Percentiles rank a stretch among this genome's conserved stretches.
phyloP scores from a whole-genome alignment of 2,329 filamentous ascomycete species.

The Exophiala xenobiotica region DNA sequence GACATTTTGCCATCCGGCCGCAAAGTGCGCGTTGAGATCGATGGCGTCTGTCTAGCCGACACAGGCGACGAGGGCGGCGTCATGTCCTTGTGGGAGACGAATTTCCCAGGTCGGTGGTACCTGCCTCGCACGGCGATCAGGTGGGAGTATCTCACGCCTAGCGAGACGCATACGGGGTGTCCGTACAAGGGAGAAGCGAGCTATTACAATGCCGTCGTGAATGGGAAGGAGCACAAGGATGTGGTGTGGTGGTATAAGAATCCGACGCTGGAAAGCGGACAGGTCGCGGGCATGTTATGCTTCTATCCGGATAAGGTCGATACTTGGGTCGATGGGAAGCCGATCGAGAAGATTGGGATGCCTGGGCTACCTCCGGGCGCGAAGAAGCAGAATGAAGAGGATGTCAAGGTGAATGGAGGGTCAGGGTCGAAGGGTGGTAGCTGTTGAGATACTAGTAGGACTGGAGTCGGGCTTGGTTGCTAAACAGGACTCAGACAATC shows the following conservation, averaged over 20 bases:
- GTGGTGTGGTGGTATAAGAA: constrained; percentile 31
- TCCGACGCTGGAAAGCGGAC: constrained; percentile 25
- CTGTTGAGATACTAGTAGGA: neutral
- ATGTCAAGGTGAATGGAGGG: neutral
- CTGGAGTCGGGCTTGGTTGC: too few relatives aligned
- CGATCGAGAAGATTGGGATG: constrained; percentile 26
- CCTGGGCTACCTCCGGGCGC: neutral
- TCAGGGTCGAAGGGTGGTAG: neutral
- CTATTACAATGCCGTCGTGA: constrained; percentile 30
- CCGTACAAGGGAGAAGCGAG: constrained; percentile 32
- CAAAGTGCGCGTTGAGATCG: constrained; percentile 28
- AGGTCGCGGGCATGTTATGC: constrained; percentile 28
- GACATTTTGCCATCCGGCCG: constrained; percentile 28
- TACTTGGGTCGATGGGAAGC: constrained; percentile 29
- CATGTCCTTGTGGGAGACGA: constrained; percentile 30
- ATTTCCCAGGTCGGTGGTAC: constrained; percentile 30
- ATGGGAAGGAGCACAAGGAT: constrained; percentile 29
- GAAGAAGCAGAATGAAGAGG: constrained; percentile 2
- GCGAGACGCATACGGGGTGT: constrained; percentile 30
- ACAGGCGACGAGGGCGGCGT: constrained; percentile 29
- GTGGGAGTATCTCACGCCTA: constrained; percentile 26
- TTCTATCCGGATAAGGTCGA: constrained; percentile 32
- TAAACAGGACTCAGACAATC: too few relatives aligned
- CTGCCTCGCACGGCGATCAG: constrained; percentile 29
- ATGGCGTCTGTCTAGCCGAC: constrained; percentile 27